These are phyloP conservation scores for Orbilia quercus DNA, from an alignment of 2,329 filamentous ascomycete species.

Conservation along the genomic window DNA sequence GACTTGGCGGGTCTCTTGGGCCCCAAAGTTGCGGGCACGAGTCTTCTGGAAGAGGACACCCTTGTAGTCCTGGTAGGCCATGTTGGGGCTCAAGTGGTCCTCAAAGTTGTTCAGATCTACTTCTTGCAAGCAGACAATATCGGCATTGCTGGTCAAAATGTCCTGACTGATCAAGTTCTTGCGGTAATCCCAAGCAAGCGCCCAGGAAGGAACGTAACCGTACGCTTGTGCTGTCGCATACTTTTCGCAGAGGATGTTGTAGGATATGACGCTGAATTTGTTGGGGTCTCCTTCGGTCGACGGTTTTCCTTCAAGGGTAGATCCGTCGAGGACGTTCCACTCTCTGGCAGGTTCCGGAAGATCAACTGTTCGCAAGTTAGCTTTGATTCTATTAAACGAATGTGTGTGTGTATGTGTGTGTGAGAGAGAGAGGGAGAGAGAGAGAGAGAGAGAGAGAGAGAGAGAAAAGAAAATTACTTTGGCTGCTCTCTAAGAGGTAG, in stretches of 20 bases:
- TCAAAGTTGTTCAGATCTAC: slow-evolving; percentile 92
- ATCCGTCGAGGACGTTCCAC: slow-evolving; percentile 77
- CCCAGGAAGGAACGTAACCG: slow-evolving; percentile 86
- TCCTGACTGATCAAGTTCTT: slow-evolving; percentile 85
- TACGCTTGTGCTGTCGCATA: slow-evolving; percentile 87
- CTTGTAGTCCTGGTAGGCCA: slow-evolving; percentile 90
- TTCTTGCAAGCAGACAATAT: slow-evolving; percentile 93
- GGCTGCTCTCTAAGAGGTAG: slow-evolving; percentile 83
- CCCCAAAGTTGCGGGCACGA: slow-evolving; percentile 88
- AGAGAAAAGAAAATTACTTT: slow-evolving; percentile 69
- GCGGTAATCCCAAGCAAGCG: slow-evolving; percentile 87
- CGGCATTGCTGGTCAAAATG: slow-evolving; percentile 80
- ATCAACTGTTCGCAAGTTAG: slow-evolving; percentile 70
- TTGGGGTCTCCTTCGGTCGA: slow-evolving; percentile 63
- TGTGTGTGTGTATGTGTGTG: too few species aligned
- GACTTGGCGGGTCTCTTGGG: slow-evolving; percentile 86
- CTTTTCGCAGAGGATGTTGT: slow-evolving; percentile 95
- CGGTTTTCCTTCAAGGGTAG: slow-evolving; percentile 60
- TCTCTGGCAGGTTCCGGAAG: slow-evolving; percentile 80
- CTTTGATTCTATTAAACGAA: too few species aligned
- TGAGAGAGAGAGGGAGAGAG: too few species aligned
- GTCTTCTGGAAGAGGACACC: slow-evolving; percentile 93
- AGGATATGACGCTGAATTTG: slow-evolving; percentile 85
- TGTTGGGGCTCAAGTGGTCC: slow-evolving; percentile 85
- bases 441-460: too few species aligned